Conservation (phyloP, 2,329 filamentous ascomycete genomes). For the Venturiaceae sp. region DNA sequence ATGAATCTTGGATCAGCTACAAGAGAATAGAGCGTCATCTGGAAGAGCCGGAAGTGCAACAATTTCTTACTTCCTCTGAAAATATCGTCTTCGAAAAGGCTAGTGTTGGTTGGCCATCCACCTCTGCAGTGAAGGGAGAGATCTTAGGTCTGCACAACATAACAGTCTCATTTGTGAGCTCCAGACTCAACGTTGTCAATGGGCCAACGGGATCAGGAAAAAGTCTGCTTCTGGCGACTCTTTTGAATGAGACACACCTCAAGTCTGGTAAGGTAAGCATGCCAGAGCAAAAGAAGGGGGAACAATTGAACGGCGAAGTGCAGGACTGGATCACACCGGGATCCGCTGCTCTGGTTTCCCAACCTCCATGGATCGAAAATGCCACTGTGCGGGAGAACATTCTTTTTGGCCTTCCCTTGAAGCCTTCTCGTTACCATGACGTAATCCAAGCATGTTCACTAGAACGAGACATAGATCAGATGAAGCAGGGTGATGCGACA, state of each 20-base stretch:
- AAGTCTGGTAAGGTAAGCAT: too few relatives aligned
- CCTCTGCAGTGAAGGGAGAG: constrained; percentile 46
- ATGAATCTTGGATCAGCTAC: constrained; percentile 64
- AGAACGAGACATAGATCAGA: constrained; percentile 64
- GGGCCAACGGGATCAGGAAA: constrained; percentile 73
- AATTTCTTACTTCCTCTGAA: constrained; percentile 60
- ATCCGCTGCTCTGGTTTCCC: too few relatives aligned
- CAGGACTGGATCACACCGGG: too few relatives aligned
- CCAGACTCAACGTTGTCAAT: constrained; percentile 63
- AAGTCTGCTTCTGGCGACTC: constrained; percentile 61
- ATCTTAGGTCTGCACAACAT: constrained; percentile 57
- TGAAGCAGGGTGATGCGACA: constrained; percentile 66
- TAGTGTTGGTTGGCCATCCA: constrained; percentile 64
- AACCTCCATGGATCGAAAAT: constrained; percentile 65
- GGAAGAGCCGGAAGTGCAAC: too few relatives aligned
- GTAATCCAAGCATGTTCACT: constrained; percentile 65
- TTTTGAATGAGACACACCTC: constrained; percentile 71
- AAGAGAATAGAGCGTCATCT: too few relatives aligned
- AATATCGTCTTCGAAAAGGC: constrained; percentile 58
- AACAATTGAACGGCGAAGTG: too few relatives aligned
- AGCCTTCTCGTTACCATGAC: constrained; percentile 58
- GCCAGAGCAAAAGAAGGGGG: too few relatives aligned
- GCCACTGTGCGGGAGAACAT: constrained; percentile 71
- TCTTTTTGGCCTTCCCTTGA: constrained; percentile 61
- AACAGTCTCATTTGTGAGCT: constrained; percentile 55